Base-by-base conservation (phyloP, 768 basidiomycete genomes). In the Russula earlei region DNA sequence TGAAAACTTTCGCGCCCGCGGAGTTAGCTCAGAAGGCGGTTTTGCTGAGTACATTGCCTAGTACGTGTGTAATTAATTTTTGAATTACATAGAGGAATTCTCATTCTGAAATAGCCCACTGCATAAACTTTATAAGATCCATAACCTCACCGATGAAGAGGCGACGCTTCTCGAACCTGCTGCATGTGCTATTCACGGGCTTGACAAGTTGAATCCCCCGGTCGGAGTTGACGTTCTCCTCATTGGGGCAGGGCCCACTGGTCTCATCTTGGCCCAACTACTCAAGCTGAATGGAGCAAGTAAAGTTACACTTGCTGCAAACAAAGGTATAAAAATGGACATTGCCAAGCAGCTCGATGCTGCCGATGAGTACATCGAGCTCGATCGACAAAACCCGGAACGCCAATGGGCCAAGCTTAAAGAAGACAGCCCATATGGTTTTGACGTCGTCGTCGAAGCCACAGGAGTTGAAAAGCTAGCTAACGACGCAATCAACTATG, bases 241-340 rank as follows among this genome's bases (percentile, higher is more conserved):
- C 34, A 76, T 93, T 44, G 91, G 91, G 49, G 87, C 91, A n/a
- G 91, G 91, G 12, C 91, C 91, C 0, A 94, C 91, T 4, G 87
- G 91, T n/a, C 77, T 94, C 34, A 89, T 93, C 59, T 80, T 95
- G 43, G 84, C 91, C 0, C 91, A 94, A 68, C 75, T 95, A 22
- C 74, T 94, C 57, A 91, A 90, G 70, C 74, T 88, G 41, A 93
- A 92, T 67, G 91, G 91, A 42, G 91, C 91, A 15, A 72, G 78
- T 22, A 78, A 79, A 56, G 80, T 93, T 54, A 87, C 88, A 50
- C 82, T 95, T 55, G 91, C 90, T 1, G 87, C 87, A 29, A 91
- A 92, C 72, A 88, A 90, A 68, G 91, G 91, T 40, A 79, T 91
- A 66, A 94, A 95, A 77, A 91, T 86, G 78, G 80, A 91, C 52